Base-by-base conservation (phyloP, 257 asterid species). In the Leptodermis oblonga region DNA sequence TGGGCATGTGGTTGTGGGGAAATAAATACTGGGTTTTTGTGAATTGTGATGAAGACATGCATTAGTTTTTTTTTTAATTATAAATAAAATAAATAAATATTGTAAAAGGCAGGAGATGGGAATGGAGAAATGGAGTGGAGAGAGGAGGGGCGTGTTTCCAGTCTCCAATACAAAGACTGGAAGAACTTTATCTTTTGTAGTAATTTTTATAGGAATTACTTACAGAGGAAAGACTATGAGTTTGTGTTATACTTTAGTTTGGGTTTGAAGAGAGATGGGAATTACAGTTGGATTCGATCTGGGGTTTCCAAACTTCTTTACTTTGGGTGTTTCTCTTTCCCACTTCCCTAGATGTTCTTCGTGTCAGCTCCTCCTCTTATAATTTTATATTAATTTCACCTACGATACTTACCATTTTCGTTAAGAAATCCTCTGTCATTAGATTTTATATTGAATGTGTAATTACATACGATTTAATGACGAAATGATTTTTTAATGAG, bases 281-380 rank as follows among this genome's bases (percentile, higher is more conserved):
- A 82, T 82, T 81, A 84, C 81, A 82, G 69, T 70, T 84, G 88
- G 72, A 82, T 85, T 80, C 65, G 41, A 34, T 62, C 82, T 82
- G 87, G 75, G 82, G 73, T 76, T 81, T 81, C 80, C 79, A 84
- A 86, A 86, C 87, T 81, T 85, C 70, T 69, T 84, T 71, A 71
- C 88, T 83, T 84, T 86, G 78, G 84, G 77, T 84, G 85, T 77
- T 78, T 70, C 85, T 75, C 94, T 89, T 87, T 92, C 88, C 69
- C 95, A 73, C 90, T 92, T 87, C 93, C 96, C 96, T 72, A 92
- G 82, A 87, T 84, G 92, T 86, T 85, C 92, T 75, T 75, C 76
- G 67, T 87, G 88, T 80, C 90, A 85, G 72, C 81, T 36, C 39
- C 46, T 54, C 69, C 77, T 76, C 39, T 13, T 39, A 61, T 43